phyloP scores from a whole-genome alignment of 2,329 filamentous ascomycete species.

The Tolypocladium cylindrosporum region DNA sequence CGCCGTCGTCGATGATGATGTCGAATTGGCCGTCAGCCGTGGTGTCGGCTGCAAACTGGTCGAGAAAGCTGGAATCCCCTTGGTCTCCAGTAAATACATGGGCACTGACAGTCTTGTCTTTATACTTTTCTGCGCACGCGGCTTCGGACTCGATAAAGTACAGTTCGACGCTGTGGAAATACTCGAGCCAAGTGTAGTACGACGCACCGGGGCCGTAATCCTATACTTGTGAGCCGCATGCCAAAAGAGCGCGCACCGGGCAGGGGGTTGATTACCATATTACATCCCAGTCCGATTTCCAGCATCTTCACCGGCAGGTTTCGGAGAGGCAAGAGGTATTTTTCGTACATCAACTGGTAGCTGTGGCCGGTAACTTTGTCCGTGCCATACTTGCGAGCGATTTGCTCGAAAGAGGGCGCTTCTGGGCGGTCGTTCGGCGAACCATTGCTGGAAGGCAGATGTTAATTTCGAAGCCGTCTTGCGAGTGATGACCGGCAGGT shows the following conservation, averaged over 20 bases:
- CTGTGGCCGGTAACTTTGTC: conserved; percentile 28
- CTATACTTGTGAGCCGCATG: conserved; percentile 5
- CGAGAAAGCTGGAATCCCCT: conserved; percentile 23
- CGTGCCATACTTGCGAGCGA: conserved; percentile 25
- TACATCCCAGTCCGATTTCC: conserved; percentile 30
- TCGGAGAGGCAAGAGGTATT: conserved; percentile 21
- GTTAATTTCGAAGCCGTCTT: too few relatives aligned
- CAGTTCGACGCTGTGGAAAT: conserved; percentile 26
- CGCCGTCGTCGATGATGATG: conserved; percentile 28
- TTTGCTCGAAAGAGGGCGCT: conserved; percentile 6
- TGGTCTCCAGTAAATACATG: conserved; percentile 31
- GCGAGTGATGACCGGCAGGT: too few relatives aligned
- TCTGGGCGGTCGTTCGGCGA: not conserved
- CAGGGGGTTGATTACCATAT: conserved; percentile 15
- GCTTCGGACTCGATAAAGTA: conserved; percentile 31
- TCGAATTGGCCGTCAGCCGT: conserved; percentile 23
- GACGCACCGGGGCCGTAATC: conserved; percentile 25
- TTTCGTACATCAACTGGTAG: conserved; percentile 30
- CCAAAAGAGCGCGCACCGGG: not conserved
- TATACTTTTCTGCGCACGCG: conserved; percentile 24
- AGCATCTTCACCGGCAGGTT: conserved; percentile 26
- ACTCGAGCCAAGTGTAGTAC: conserved; percentile 30
- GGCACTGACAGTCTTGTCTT: conserved; percentile 19
- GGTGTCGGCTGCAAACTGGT: conserved; percentile 19
- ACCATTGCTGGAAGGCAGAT: not conserved